Base-by-base conservation (phyloP, 2,329 filamentous ascomycete genomes). In the Microdochium nivale region DNA sequence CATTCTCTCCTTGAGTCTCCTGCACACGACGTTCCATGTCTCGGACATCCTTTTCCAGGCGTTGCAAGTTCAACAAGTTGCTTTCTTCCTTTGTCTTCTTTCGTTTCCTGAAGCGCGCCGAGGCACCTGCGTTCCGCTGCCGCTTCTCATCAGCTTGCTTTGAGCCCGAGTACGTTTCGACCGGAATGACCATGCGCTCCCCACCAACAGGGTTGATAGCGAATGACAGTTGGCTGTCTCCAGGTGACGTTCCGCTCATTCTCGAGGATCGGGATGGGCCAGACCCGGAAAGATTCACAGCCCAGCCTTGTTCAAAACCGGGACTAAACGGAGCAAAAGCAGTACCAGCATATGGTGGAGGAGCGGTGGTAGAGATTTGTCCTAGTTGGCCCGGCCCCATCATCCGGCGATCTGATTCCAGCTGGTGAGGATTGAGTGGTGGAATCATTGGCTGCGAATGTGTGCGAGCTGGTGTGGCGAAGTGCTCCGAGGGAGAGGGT, bases 111-210 rank as follows among this genome's bases (percentile, higher is more conserved):
- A 95, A 94, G 53, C 90, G 79, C 48, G 88, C 88, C 52, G 89
- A 95, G 5, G 90, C 90, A 48, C 87, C 87, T 40, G 90, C 90
- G 62, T 95, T 95, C 49, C 89, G 81, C 65, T 87, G 85, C 52
- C 90, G 78, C 70, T 94, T 95, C 67, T 95, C 88, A 61, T 94
- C 88, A 37, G 88, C 87, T 60, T 88, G 83, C 58, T 84, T 86
- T 13, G 90, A 95, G 13, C 86, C 90, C 60, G 89, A 86, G 58
- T 89, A 86, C 44, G 88, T 83, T 64, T 95, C 89, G 10, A 92
- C 83, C 14, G 85, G 84, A 48, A 91, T 81, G 10, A 75, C 67
- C 43, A 81, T 77, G 27, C 68, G 64, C 44, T 71, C 71, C 40
- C 67, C 72, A 58, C 62, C 67, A 51, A 51, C 67, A 47, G 68